Percentiles rank a stretch among this genome's conserved stretches.
Evolutionary conservation across 1,284 basidiomycete genomes (phyloP).

Genomic region (Veloboletus limbatus): DNA sequence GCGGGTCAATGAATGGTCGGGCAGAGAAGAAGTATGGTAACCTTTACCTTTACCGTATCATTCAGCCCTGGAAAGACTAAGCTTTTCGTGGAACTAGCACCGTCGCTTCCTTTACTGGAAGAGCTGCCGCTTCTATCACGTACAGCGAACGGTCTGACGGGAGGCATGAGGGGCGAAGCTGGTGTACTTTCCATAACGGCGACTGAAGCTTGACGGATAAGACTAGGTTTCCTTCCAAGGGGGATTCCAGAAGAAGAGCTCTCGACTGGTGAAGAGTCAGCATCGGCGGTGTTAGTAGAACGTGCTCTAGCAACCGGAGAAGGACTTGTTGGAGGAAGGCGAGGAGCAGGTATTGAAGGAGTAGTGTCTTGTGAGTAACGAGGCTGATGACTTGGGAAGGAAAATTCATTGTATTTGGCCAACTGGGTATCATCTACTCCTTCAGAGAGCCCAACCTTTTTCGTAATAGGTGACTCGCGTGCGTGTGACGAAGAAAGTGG

Average conservation of each 20-base stretch:
- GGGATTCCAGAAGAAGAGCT: conserved; percentile 8
- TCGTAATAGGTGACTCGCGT: conserved; percentile 21
- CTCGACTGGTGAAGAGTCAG: conserved; percentile 27
- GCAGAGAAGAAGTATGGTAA: conserved; percentile 1
- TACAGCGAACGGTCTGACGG: conserved; percentile 43
- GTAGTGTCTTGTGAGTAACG: conserved; percentile 49
- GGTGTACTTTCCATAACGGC: conserved; percentile 41
- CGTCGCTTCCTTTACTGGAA: conserved; percentile 38
- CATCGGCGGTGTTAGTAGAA: conserved; percentile 49
- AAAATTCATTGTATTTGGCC: conserved; percentile 51
- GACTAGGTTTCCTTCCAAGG: conserved; percentile 38
- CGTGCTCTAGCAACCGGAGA: conserved; percentile 45
- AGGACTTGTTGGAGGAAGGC: conserved; percentile 31
- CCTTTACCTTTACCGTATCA: conserved; percentile 65
- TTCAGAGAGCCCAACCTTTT: conserved; percentile 19
- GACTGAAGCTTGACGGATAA: conserved; percentile 46
- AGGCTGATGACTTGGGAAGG: conserved; percentile 43
- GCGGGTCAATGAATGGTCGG: conserved; percentile 1
- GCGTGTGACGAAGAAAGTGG: conserved; percentile 31
- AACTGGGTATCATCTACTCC: conserved; percentile 40
- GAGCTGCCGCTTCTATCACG: conserved; percentile 50
- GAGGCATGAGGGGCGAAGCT: conserved; percentile 37
- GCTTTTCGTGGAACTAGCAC: conserved; percentile 28
- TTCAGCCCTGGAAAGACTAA: conserved; percentile 58
- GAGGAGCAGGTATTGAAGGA: conserved; percentile 35